phyloP scores from a whole-genome alignment of 371 early-diverging fungal species.

The Mucor indicus region DNA sequence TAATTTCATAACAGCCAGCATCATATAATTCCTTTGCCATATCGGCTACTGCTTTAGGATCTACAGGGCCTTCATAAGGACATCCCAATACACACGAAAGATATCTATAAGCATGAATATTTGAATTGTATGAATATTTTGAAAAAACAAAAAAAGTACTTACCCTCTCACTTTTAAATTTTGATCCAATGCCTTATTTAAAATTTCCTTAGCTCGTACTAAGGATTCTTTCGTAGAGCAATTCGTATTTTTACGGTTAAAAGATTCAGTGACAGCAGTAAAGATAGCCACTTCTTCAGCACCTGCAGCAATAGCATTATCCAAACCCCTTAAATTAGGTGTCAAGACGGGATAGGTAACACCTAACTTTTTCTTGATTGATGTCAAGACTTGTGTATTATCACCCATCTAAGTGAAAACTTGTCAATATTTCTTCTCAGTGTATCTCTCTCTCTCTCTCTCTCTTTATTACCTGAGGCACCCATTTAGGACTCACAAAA shows the following conservation, averaged over 20 bases:
- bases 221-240: slow-evolving; percentile 87
- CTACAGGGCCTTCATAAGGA: slow-evolving; percentile 87
- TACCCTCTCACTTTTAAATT: slow-evolving; percentile 80
- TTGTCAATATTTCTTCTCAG: neutral
- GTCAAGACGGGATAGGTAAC: slow-evolving; percentile 89
- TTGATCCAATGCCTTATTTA: slow-evolving; percentile 63
- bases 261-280: slow-evolving; percentile 87
- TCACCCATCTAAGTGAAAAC: slow-evolving; percentile 77
- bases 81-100: slow-evolving; percentile 93
- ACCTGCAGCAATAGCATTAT: slow-evolving; percentile 75
- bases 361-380: slow-evolving; percentile 56
- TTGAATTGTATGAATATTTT: neutral
- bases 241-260: slow-evolving; percentile 90
- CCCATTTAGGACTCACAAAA: slow-evolving; percentile 98
- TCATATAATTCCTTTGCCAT: slow-evolving; percentile 75
- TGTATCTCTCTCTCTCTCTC: neutral
- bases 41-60: slow-evolving; percentile 69
- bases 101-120: slow-evolving; percentile 49
- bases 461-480: slow-evolving; percentile 76
- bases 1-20: slow-evolving; percentile 97
- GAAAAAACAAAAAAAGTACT: slow-evolving; percentile 3
- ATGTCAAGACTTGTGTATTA: slow-evolving; percentile 69
- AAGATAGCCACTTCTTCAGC: slow-evolving; percentile 92
- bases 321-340: slow-evolving; percentile 90
- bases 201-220: slow-evolving; percentile 69